phyloP scores from a whole-genome alignment of 306 rosid species.

The Lagenaria siceraria region DNA sequence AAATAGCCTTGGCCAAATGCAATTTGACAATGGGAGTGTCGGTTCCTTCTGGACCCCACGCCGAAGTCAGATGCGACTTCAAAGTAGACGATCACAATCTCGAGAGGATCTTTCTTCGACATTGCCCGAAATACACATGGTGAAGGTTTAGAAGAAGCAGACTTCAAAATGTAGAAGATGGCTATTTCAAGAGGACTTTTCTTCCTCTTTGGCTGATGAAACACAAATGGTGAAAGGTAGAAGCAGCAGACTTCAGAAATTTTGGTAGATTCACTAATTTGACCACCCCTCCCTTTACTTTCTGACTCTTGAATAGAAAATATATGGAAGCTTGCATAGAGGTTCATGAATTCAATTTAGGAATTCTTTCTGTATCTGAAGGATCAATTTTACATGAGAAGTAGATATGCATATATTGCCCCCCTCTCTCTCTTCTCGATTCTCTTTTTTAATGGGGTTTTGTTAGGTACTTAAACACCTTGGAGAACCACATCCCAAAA shows the following conservation, averaged over 20 bases:
- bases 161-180: constrained; percentile 59
- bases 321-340: background rate
- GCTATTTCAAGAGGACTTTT: constrained; percentile 85
- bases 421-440: background rate
- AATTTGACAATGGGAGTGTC: constrained; percentile 38
- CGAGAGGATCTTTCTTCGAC: constrained; percentile 85
- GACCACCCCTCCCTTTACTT: constrained; percentile 11
- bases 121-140: constrained; percentile 57
- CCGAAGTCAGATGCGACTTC: constrained; percentile 82
- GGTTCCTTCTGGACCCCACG: constrained; percentile 74
- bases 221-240: constrained; percentile 55
- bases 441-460: background rate
- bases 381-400: background rate
- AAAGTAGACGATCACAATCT: constrained; percentile 93
- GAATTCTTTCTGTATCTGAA: constrained; percentile 12
- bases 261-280: constrained; percentile 32
- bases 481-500: too few relatives aligned
- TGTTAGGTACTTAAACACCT: too few relatives aligned
- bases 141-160: constrained; percentile 40
- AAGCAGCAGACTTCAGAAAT: constrained; percentile 19
- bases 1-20: constrained; percentile 76
- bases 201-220: constrained; percentile 51
- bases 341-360: constrained; percentile 14
- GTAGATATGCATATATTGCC: constrained; percentile 5
- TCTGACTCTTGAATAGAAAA: constrained; percentile 9